Evolutionary conservation across 257 asterid species (phyloP).

Genomic region (Petunia axillaris): DNA sequence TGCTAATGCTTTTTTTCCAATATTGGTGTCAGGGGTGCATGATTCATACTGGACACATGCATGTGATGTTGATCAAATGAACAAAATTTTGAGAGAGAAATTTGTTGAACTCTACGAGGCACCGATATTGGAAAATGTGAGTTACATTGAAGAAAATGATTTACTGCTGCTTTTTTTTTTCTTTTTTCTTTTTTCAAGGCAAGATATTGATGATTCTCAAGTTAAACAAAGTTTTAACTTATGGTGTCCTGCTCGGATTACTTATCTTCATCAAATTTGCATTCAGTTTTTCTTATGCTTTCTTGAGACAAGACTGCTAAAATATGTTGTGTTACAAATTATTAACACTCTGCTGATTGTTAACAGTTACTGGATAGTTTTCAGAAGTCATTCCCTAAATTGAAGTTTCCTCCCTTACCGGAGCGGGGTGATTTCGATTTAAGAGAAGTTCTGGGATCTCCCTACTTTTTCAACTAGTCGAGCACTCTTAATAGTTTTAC

Average conservation of each 20-base stretch:
- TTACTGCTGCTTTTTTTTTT: neutral
- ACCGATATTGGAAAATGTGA: constrained; percentile 85
- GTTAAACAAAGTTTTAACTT: neutral
- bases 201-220: neutral
- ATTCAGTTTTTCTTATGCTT: neutral
- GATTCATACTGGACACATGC: constrained; percentile 99
- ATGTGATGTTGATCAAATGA: constrained; percentile 87
- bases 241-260: neutral
- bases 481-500: constrained; percentile 28
- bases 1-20: constrained; percentile 12
- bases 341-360: neutral
- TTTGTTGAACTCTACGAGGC: constrained; percentile 92
- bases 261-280: constrained; percentile 23
- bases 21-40: constrained; percentile 78
- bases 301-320: neutral
- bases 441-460: constrained; percentile 75
- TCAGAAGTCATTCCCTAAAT: constrained; percentile 63
- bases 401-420: constrained; percentile 80
- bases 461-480: constrained; percentile 87
- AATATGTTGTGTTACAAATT: neutral
- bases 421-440: constrained; percentile 91
- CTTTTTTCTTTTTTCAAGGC: neutral
- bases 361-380: constrained; percentile 74
- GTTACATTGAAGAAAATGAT: constrained; percentile 23
- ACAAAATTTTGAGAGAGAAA: constrained; percentile 80